Base-by-base conservation (phyloP, 2,329 filamentous ascomycete genomes). In the Zarea fungicola region DNA sequence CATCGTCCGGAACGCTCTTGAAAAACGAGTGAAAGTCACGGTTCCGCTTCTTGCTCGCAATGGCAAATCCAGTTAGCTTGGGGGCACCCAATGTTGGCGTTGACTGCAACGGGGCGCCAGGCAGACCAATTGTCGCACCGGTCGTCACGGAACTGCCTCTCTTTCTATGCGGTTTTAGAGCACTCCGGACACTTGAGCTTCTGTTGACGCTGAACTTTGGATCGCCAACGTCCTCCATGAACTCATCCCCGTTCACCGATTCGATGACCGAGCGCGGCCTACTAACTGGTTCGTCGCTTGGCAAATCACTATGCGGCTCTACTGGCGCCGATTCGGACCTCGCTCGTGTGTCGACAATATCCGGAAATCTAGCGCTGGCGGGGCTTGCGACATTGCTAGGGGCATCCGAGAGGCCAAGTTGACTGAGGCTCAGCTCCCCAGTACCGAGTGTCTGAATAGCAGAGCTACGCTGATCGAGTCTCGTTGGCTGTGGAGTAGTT, bases 1-100 rank as follows among this genome's bases (percentile, higher is more conserved):
- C 93, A 60, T 99, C 93, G 56, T 97, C 92, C 1, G 95, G 93
- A 1, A 99, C 93, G 63, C 91, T 97, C 67, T 93, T 87, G 74
- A 99, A 99, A 3, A 96, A 72, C 51, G 80, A 80, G 65, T 99
- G 93, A 60, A 97, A 99, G 62, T 97, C 93, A 42, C 89, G 83
- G 68, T 99, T 99, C 49, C 95, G 83, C 71, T 93, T 96, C 66
- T 95, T 95, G 64, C 88, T 95, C 42, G 93, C 93, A 55, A 97
- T 90, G 42, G 93, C 92, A 64, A 99, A 99, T 0, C 93, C 93
- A 5, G 92, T 96, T 55, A 95, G 75, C 55, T 91, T 90, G 37
- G 88, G 86, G 5, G 81, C 77, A 56, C 77, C 79, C 14, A 76
- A 62, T 51, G 71, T 73, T 32, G 75, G 73, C 23, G 73, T 72